Evolutionary conservation across 495 filamentous ascomycete genomes (phyloP), one percentile per base, ranked within the genome.

Genomic region (Hapsidospora chrysogenum): DNA sequence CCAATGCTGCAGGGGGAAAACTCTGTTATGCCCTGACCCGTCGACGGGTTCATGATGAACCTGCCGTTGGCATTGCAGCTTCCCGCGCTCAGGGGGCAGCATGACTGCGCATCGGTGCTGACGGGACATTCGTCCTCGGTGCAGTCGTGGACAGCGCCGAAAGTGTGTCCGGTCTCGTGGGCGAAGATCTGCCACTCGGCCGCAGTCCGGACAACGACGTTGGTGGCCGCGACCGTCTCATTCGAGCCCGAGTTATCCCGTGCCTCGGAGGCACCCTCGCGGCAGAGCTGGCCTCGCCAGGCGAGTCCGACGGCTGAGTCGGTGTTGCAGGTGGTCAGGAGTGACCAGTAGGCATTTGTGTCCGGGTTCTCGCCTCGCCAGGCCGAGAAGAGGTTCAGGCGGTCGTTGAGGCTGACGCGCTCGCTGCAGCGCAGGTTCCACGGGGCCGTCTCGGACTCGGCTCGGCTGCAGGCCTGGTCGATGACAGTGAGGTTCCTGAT

Each of bases 101-200:
- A 97, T 62, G 86, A 71, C 29, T 87, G 85, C 14, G 33, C 23
- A 15, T 16, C 13, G 8, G 65, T 64, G 17, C 63, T 57, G 3
- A 68, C 67, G 15, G 66, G 63, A 17, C 64, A 57, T 38, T 75
- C 61, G 2, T 41, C 31, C 52, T 89, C 96, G n/a, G 78, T 72
- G 53, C 89, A 97, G 56, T 97, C 89, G 50, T 97, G 89, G 25
- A 94, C 84, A 9, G 89, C 92, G 28, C 89, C 89, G 47, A 94
- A 94, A 0, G 84, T 95, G 44, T 97, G 89, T 8, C 89, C 89
- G 9, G 80, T 74, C 53, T 97, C 92, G 47, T 97, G 89, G 40
- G 89, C 87, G 57, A 96, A 85, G 34, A 97, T 81, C 51, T 94
- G 84, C 92, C 92, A 97, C 44, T 92, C 84, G 15, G 72, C 79